Conservation (phyloP, 2,329 filamentous ascomycete species). For the Juglanconis oblonga region DNA sequence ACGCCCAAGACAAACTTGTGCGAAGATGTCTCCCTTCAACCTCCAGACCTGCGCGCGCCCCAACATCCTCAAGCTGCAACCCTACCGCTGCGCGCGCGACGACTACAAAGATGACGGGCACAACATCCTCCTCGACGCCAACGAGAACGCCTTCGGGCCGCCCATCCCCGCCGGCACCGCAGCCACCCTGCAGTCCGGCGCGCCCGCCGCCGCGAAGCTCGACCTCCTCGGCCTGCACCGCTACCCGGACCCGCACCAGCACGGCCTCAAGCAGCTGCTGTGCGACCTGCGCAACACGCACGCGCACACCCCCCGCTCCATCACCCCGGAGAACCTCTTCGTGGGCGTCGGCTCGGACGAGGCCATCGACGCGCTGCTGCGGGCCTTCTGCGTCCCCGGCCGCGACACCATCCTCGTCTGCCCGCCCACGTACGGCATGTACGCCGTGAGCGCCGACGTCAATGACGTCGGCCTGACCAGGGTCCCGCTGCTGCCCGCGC, state of each 20-base stretch:
- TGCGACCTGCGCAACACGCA: conserved; percentile 86
- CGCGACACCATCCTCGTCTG: conserved; percentile 90
- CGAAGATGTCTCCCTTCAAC: conserved; percentile 65
- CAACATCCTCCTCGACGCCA: conserved; percentile 94
- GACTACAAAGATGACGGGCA: conserved; percentile 99
- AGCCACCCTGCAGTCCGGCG: conserved; percentile 36
- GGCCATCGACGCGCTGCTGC: conserved; percentile 89
- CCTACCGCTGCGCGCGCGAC: conserved; percentile 79
- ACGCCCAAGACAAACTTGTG: conserved; percentile 15
- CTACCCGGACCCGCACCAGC: conserved; percentile 95
- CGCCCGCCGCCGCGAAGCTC: conserved; percentile 44
- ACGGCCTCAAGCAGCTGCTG: conserved; percentile 78
- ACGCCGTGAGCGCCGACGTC: conserved; percentile 86
- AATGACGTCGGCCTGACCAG: conserved; percentile 87
- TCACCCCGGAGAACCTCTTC: conserved; percentile 83
- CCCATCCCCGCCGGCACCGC: conserved; percentile 58
- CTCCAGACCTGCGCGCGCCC: conserved; percentile 70
- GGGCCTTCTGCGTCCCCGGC: conserved; percentile 87
- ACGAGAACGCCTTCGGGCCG: conserved; percentile 95
- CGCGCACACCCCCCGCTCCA: conserved; percentile 68
- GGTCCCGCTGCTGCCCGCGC: conserved; percentile 73
- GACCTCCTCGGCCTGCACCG: conserved; percentile 83
- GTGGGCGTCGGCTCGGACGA: conserved; percentile 96
- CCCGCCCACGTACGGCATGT: conserved; percentile 98
- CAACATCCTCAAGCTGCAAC: conserved; percentile 73